phyloP scores from a whole-genome alignment of 2,329 filamentous ascomycete species.

The Hirsutella minnesotensis region DNA sequence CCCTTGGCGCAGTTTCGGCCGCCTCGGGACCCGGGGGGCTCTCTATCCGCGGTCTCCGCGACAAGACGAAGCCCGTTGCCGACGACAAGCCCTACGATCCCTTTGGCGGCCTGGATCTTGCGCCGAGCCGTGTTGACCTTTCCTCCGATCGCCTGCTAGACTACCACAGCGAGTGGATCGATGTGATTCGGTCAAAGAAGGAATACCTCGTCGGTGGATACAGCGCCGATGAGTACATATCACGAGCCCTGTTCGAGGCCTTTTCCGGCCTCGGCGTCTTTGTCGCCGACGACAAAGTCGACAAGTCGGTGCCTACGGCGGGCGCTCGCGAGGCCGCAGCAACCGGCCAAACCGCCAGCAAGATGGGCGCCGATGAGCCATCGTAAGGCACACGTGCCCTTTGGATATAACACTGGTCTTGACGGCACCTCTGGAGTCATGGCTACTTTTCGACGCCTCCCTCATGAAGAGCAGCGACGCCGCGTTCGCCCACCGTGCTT shows the following conservation, averaged over 20 bases:
- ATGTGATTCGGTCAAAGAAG: conserved; percentile 51
- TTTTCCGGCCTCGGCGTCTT: conserved; percentile 85
- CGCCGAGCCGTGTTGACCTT: conserved; percentile 57
- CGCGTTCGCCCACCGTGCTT: too few species aligned
- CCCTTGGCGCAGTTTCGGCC: conserved; percentile 18
- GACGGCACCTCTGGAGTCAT: not conserved
- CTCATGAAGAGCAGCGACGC: too few species aligned
- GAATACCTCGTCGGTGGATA: conserved; percentile 71
- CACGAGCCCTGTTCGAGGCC: conserved; percentile 72
- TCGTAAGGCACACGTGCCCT: conserved; percentile 17
- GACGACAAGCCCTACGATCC: conserved; percentile 76
- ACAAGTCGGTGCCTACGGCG: conserved; percentile 20
- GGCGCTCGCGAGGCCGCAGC: conserved; percentile 22
- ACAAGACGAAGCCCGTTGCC: conserved; percentile 29
- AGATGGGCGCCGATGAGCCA: conserved; percentile 38
- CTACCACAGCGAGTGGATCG: conserved; percentile 68
- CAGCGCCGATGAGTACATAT: conserved; percentile 69
- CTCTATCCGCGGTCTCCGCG: conserved; percentile 73
- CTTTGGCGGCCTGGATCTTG: conserved; percentile 64
- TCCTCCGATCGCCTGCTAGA: conserved; percentile 33
- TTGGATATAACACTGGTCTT: not conserved
- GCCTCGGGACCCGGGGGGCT: conserved; percentile 22
- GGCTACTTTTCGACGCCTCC: too few species aligned
- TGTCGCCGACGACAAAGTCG: conserved; percentile 61
- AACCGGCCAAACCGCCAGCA: conserved; percentile 13